Evolutionary conservation across 108 stramenopile genomes (phyloP).

Genomic region (Schizochytrium sp.): DNA sequence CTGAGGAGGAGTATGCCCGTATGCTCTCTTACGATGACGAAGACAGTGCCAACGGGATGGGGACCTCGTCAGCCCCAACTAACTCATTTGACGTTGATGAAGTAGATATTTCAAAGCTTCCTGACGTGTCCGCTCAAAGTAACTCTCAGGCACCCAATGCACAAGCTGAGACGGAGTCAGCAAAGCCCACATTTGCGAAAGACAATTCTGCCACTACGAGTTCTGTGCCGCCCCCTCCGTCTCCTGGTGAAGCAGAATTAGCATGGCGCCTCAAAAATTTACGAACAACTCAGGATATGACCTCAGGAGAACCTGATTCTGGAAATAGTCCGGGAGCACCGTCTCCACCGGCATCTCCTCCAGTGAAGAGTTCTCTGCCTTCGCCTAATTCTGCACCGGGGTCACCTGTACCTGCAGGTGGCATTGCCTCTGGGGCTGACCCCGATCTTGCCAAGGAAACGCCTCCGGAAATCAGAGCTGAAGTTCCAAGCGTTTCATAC

Average conservation of each 20-base stretch:
- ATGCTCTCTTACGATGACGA: neutral
- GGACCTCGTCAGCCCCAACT: neutral
- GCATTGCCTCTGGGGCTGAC: neutral
- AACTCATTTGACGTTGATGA: constrained; percentile 17
- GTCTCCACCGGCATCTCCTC: no score
- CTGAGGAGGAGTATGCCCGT: constrained; percentile 28
- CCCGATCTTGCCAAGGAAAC: neutral
- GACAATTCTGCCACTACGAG: no score
- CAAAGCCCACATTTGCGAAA: no score
- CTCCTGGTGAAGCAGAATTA: no score
- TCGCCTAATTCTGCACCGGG: neutral
- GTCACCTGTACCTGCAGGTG: neutral
- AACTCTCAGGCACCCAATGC: neutral
- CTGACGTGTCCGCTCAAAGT: neutral
- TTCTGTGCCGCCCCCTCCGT: no score
- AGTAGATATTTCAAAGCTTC: neutral
- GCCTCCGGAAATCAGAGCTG: neutral
- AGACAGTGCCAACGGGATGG: neutral
- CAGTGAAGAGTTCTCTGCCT: no score
- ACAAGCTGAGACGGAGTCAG: neutral
- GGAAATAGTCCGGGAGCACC: no score
- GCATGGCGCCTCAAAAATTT: no score
- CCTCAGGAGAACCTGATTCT: no score
- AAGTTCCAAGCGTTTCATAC: neutral
- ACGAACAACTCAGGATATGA: no score